Evolutionary conservation across 139 green algal species (phyloP), one percentile per base, ranked within the genome.

Genomic region (Zygnema cylindricum): DNA sequence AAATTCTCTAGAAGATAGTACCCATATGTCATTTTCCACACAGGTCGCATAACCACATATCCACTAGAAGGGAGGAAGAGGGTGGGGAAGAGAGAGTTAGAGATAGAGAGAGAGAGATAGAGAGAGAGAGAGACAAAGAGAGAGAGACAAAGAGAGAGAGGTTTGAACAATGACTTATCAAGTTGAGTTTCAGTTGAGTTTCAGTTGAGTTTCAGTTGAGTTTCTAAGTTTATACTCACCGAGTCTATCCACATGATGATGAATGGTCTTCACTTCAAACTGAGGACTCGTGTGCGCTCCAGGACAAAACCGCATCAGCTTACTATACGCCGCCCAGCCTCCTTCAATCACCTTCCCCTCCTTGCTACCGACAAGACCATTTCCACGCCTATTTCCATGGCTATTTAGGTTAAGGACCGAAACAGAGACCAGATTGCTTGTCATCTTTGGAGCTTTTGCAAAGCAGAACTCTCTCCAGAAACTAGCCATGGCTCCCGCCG

Each of bases 391-490:
- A n/a, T n/a, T n/a, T n/a, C n/a, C n/a, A n/a, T n/a, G n/a, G n/a
- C n/a, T n/a, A n/a, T n/a, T n/a, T n/a, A n/a, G n/a, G n/a, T n/a
- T n/a, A n/a, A n/a, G n/a, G n/a, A n/a, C n/a, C n/a, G n/a, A n/a
- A n/a, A n/a, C n/a, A n/a, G n/a, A n/a, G n/a, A 73, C 25, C 30
- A 73, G 57, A 73, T 35, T 30, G 30, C 30, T 73, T 73, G 73
- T 81, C 73, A 81, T 81, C 73, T 81, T 81, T 35, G 73, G 73
- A 21, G 73, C 73, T 43, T 81, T 81, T 21, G 16, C 21, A 22
- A 16, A 43, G 73, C 73, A 81, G 23, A 81, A 81, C 21, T 81
- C 73, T 40, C 43, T 81, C 73, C 73, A 81, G 21, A 81, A 35
- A 73, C 25, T 35, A 35, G 25, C 30, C 30, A 35, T 73, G 25